Evolutionary conservation across 1,284 basidiomycete genomes (phyloP).

Genomic region (Chiua sp.): DNA sequence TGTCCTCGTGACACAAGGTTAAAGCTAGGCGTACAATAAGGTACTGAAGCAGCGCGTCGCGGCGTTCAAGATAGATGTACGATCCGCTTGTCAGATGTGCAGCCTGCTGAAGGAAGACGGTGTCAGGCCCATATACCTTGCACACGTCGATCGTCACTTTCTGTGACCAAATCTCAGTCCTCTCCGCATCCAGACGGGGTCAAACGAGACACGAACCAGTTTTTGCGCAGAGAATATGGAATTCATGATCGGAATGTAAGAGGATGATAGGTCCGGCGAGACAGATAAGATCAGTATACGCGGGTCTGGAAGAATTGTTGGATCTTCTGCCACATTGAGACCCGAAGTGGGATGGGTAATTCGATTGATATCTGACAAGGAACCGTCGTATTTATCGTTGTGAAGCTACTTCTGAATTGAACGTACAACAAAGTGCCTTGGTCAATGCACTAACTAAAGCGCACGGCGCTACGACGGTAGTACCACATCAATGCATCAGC

Average conservation of each 20-base stretch:
- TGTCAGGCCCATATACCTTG: conserved; percentile 89
- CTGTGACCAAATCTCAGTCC: conserved; percentile 44
- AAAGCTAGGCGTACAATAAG: conserved; percentile 65
- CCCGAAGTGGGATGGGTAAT: conserved; percentile 53
- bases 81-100: conserved; percentile 94
- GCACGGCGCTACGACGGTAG: conserved; percentile 55
- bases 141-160: conserved; percentile 97
- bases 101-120: conserved; percentile 98
- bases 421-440: conserved; percentile 89
- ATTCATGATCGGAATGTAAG: conserved; percentile 99
- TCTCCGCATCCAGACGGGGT: neutral
- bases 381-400: conserved; percentile 3
- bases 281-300: conserved; percentile 93
- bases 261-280: conserved; percentile 85
- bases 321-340: conserved; percentile 41
- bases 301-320: conserved; percentile 65
- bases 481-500: conserved; percentile 10
- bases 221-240: conserved; percentile 99
- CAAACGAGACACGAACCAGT: conserved; percentile 52
- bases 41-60: conserved; percentile 87
- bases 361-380: conserved; percentile 80
- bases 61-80: conserved; percentile 85
- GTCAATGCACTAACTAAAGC: conserved; percentile 87
- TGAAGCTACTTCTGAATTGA: neutral
- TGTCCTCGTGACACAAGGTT: neutral